These are phyloP conservation scores for Aureobasidium sp. DNA, from an alignment of 2,329 filamentous ascomycete genomes.

Conservation along the genomic window DNA sequence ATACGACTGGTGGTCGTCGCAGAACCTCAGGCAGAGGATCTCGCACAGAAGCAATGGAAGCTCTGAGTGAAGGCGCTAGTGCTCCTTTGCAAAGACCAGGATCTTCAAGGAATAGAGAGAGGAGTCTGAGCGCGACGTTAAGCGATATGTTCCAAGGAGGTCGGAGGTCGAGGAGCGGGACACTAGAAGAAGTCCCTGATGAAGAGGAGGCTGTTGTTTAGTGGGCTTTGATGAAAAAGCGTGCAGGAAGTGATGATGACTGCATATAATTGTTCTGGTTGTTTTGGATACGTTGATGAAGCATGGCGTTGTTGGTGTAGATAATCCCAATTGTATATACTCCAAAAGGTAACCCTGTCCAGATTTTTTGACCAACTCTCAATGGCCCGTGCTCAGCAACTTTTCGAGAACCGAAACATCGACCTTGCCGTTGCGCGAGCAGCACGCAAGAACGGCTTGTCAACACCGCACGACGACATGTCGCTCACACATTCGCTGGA, in stretches of 20 bases:
- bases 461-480: neutral
- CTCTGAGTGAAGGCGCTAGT: neutral
- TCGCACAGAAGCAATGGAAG: conserved; percentile 1
- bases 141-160: conserved; percentile 4
- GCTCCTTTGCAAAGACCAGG: neutral
- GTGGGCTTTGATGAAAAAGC: neutral
- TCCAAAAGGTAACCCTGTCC: neutral
- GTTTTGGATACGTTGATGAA: neutral
- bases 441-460: neutral
- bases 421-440: neutral
- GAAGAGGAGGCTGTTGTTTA: neutral
- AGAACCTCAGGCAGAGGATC: neutral
- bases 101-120: neutral
- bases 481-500: conserved; percentile 12
- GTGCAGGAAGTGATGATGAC: neutral
- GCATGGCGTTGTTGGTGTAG: neutral
- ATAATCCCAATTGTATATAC: neutral
- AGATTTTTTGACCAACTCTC: neutral
- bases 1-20: conserved; percentile 15
- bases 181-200: neutral
- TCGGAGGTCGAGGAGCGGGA: conserved; percentile 5
- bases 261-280: neutral
- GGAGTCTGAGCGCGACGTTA: conserved; percentile 12
- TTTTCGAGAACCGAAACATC: neutral
- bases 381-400: conserved; percentile 2